Conservation (phyloP, 1,284 basidiomycete genomes). For the Tilletia indica region DNA sequence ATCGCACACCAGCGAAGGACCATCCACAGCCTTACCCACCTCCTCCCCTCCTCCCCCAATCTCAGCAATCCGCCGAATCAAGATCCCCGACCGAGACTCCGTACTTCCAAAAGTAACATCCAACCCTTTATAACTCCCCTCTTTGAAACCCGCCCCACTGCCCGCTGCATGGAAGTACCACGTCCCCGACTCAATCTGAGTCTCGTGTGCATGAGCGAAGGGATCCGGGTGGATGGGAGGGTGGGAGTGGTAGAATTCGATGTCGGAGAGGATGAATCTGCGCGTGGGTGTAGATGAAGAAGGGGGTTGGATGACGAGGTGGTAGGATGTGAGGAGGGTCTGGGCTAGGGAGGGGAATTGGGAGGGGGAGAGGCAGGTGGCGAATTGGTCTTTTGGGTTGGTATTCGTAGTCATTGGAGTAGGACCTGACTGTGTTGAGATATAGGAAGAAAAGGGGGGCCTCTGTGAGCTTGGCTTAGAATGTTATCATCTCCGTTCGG, state of each 20-base stretch:
- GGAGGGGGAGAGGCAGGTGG: neutral
- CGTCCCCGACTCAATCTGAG: neutral
- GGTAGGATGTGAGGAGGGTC: neutral
- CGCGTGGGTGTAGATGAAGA: neutral
- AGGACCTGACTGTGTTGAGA: too few relatives aligned
- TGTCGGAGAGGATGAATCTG: slow-evolving; percentile 8
- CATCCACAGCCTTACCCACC: neutral
- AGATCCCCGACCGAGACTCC: slow-evolving; percentile 1
- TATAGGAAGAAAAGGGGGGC: too few relatives aligned
- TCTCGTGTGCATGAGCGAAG: slow-evolving; percentile 8
- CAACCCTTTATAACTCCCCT: slow-evolving; percentile 11
- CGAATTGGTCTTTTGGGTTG: neutral
- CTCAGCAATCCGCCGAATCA: slow-evolving; percentile 7
- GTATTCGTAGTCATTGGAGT: too few relatives aligned
- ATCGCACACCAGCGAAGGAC: neutral
- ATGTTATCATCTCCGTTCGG: too few relatives aligned
- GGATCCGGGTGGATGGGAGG: neutral
- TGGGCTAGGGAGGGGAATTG: neutral
- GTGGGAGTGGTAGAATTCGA: slow-evolving; percentile 13
- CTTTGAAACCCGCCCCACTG: neutral
- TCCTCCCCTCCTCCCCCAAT: neutral
- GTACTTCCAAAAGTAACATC: slow-evolving; percentile 5
- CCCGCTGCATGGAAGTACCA: slow-evolving; percentile 16
- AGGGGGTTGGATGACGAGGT: slow-evolving; percentile 11
- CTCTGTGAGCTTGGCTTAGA: too few relatives aligned